A percentile compares a stretch with the other conserved stretches of the same genome.
Conservation (phyloP, 2,329 filamentous ascomycete genomes). For the Lasiodiplodia citricola region DNA sequence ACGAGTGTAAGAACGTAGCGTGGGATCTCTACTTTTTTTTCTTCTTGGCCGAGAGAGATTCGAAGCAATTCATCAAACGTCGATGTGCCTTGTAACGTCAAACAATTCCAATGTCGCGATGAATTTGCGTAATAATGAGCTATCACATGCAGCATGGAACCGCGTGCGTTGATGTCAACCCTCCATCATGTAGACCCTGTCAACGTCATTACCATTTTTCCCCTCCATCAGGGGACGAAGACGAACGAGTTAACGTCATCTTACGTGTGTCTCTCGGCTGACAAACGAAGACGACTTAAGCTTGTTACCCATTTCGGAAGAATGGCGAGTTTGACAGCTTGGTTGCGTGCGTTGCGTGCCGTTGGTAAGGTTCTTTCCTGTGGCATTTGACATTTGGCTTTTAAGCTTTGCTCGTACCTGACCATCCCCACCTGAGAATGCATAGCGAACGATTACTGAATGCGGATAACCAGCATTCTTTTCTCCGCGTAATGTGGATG, state of each 20-base stretch:
- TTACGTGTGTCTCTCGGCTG: not conserved
- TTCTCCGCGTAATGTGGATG: not conserved
- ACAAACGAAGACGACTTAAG: not conserved
- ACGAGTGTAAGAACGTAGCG: constrained; percentile 26
- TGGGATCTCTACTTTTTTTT: constrained; percentile 18
- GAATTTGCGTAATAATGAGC: not conserved
- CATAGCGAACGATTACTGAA: not conserved
- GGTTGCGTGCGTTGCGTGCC: not conserved
- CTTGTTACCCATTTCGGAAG: not conserved
- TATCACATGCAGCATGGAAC: not conserved
- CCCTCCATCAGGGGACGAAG: not conserved
- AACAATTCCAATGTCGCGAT: not conserved
- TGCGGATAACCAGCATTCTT: not conserved
- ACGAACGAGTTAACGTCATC: not conserved
- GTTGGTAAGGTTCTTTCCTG: not conserved
- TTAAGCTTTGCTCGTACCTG: not conserved
- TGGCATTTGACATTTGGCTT: not conserved
- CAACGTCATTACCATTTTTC: not conserved
- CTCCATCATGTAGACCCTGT: not conserved
- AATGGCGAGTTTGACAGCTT: not conserved
- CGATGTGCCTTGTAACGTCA: constrained; percentile 10
- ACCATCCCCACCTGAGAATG: not conserved
- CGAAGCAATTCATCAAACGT: constrained; percentile 25
- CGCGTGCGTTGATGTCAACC: not conserved
- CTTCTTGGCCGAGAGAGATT: constrained; percentile 18